Evolutionary conservation across 768 basidiomycete genomes (phyloP), one percentile per base, ranked within the genome.

Genomic region (Mycena belliarum): DNA sequence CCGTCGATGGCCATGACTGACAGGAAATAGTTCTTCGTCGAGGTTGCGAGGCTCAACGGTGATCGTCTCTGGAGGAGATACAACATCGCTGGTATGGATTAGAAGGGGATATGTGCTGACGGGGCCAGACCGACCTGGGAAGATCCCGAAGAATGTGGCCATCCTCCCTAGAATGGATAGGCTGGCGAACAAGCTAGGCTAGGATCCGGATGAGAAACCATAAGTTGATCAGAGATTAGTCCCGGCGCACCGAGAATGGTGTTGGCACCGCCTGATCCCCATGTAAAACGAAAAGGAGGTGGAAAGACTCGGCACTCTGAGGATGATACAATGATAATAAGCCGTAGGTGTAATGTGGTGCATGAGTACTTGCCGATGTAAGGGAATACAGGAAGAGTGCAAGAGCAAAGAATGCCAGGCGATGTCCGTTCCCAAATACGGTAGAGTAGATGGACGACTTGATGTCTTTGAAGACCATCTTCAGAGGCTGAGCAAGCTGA

Each of bases 321-420:
- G 18, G 23, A 9, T 46, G 21, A 60, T 52, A 35, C 7, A 7
- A 4, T 16, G 5, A 21, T 20, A 4, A 20, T 37, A 35, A 32
- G 21, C 20, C 9, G n/a, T n/a, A n/a, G n/a, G n/a, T n/a, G n/a
- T n/a, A n/a, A n/a, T n/a, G n/a, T n/a, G n/a, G 14, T 23, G n/a
- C 14, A 43, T 42, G 24, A 18, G 11, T 28, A 56, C 60, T 49
- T 24, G 46, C 60, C 45, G 49, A 52, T 23, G 61, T 63, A 9
- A 63, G 52, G 21, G 57, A 59, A 52, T 63, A 63, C 2, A 59
- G 18, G 45, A 63, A 63, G 29, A 59, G 44, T 12, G 61, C 57
- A 25, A 63, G 29, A 23, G 52, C 57, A 29, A 52, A 50, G 26
- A 59, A 58, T 12, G 33, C 40, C 3, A 63, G 48, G 20, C 57